These are phyloP conservation scores for Trebouxia sp. DNA, from an alignment of 139 green algal species.

Conservation along the genomic window DNA sequence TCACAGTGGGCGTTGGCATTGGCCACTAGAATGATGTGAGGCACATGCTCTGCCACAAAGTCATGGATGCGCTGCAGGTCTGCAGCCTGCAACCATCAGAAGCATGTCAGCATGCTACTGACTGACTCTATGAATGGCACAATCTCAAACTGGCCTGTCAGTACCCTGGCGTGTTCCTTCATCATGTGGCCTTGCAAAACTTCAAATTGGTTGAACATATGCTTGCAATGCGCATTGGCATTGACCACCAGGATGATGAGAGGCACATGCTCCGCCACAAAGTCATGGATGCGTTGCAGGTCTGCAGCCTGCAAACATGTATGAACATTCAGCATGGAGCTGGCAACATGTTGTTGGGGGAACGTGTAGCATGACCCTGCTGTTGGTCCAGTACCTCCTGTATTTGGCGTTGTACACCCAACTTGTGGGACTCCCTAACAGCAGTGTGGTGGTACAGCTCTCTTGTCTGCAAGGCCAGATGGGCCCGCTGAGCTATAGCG, in stretches of 20 bases:
- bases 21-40: conserved; percentile 83
- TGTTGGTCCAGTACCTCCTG: too few species aligned
- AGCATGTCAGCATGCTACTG: too few species aligned
- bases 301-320: conserved; percentile 35
- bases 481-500: too few species aligned
- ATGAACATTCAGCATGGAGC: too few species aligned
- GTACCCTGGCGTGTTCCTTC: conserved; percentile 47
- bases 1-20: conserved; percentile 49
- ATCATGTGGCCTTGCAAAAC: conserved; percentile 62
- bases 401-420: too few species aligned
- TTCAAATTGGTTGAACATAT: conserved; percentile 70
- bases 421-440: too few species aligned
- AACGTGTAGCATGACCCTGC: too few species aligned
- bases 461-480: too few species aligned
- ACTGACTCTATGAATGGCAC: conserved; percentile 69
- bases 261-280: conserved; percentile 79
- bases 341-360: too few species aligned
- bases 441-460: too few species aligned
- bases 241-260: conserved; percentile 81
- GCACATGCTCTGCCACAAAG: conserved; percentile 77
- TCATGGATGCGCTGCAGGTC: conserved; percentile 51
- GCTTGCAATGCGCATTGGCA: conserved; percentile 47
- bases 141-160: conserved; percentile 24
- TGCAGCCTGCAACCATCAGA: conserved; percentile 15
- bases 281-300: conserved; percentile 53